phyloP scores from a whole-genome alignment of 805 yeast species.

The Sugiyamaella chiloensis region DNA sequence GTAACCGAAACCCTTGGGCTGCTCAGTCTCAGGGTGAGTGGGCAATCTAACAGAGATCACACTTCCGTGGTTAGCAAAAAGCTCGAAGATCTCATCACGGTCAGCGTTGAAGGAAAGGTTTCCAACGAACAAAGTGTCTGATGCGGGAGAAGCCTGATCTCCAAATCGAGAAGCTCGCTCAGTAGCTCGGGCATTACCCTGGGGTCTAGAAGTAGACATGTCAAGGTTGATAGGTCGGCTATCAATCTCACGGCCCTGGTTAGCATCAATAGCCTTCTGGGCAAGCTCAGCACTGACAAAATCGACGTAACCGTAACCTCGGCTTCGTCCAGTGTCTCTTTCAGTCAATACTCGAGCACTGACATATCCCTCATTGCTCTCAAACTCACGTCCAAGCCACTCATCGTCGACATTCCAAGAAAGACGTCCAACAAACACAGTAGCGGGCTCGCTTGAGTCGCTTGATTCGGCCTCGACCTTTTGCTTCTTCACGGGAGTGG shows the following conservation, averaged over 20 bases:
- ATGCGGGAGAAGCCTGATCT: slow-evolving; percentile 86
- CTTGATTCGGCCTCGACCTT: slow-evolving; percentile 46
- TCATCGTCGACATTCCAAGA: slow-evolving; percentile 97
- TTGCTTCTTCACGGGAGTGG: slow-evolving; percentile 51
- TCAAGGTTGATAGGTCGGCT: slow-evolving; percentile 96
- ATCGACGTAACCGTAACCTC: slow-evolving; percentile 95
- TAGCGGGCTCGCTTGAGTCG: slow-evolving; percentile 59
- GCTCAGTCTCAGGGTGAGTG: slow-evolving; percentile 97
- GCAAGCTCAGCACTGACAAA: slow-evolving; percentile 75
- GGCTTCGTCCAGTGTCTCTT: slow-evolving; percentile 85
- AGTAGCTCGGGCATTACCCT: slow-evolving; percentile 48
- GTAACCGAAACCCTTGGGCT: slow-evolving; percentile 98
- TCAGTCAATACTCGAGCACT: slow-evolving; percentile 93
- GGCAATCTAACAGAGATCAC: slow-evolving; percentile 91
- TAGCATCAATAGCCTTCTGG: slow-evolving; percentile 76
- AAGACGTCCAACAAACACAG: slow-evolving; percentile 93
- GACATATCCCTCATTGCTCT: slow-evolving; percentile 66
- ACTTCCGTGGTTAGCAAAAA: slow-evolving; percentile 75
- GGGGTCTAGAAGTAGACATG: slow-evolving; percentile 82
- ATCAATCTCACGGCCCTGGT: slow-evolving; percentile 92
- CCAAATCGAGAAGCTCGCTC: slow-evolving; percentile 90
- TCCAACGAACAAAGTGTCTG: slow-evolving; percentile 95
- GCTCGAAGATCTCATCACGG: slow-evolving; percentile 70
- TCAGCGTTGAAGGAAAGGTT: slow-evolving; percentile 89
- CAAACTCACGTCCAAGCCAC: slow-evolving; percentile 85